These are phyloP conservation scores for Phytophthora brassicae DNA, from an alignment of 352 stramenopile genomes.

Conservation along the genomic window DNA sequence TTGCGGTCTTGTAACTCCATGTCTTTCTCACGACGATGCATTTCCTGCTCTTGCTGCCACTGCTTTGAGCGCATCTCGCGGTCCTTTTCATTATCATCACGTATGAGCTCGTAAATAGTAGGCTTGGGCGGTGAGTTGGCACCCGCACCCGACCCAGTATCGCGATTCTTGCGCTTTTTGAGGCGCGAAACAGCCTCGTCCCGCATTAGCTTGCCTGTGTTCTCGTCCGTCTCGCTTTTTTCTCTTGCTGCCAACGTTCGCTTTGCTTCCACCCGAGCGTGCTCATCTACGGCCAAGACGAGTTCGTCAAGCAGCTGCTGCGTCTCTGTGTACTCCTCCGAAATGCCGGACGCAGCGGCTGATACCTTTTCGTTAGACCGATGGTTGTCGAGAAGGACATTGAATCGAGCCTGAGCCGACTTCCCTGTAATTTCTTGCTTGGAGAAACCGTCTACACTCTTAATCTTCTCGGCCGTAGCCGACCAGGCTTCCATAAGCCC, in stretches of 20 bases:
- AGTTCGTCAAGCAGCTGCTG: constrained; percentile 7
- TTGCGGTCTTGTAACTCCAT: constrained; percentile 1
- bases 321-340: constrained; percentile 1
- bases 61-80: background rate
- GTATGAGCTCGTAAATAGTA: background rate
- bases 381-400: constrained; percentile 5
- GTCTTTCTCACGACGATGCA: background rate
- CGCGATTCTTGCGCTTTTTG: background rate
- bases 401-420: constrained; percentile 13
- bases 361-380: background rate
- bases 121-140: background rate
- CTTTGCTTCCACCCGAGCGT: background rate
- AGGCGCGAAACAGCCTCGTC: constrained; percentile 5
- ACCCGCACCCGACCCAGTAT: background rate
- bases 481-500: constrained; percentile 13
- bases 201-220: constrained; percentile 2
- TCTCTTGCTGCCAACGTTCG: background rate
- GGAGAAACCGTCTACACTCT: constrained; percentile 2
- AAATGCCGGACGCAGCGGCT: background rate
- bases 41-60: background rate
- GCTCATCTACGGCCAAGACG: background rate
- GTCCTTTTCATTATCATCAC: background rate
- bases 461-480: background rate
- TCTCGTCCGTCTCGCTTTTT: background rate
- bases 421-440: constrained; percentile 12